Percentiles rank a stretch among this genome's conserved stretches.
phyloP scores from a whole-genome alignment of 768 basidiomycete species.

The Epithele typhae region DNA sequence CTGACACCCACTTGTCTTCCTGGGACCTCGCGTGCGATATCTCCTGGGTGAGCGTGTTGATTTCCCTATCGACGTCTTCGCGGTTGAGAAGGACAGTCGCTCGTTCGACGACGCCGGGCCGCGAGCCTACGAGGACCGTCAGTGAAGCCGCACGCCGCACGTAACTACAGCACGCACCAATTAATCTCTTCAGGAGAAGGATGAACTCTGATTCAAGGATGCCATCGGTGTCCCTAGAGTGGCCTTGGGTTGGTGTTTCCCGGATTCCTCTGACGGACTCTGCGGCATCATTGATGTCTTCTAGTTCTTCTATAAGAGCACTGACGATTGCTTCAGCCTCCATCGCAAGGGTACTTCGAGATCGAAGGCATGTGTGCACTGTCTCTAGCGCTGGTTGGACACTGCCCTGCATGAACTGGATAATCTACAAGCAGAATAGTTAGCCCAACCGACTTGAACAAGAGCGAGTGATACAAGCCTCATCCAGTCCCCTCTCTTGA shows the following conservation, averaged over 20 bases:
- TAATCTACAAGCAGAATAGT: neutral
- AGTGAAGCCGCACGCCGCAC: no score
- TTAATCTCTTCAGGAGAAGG: conserved; percentile 8
- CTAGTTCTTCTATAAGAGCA: conserved; percentile 32
- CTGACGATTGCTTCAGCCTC: conserved; percentile 31
- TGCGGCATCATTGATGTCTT: conserved; percentile 14
- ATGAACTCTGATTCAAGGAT: conserved; percentile 1
- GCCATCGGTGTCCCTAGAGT: neutral
- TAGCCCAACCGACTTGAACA: neutral
- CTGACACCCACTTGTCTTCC: conserved; percentile 8
- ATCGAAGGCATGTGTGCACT: conserved; percentile 23
- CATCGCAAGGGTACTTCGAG: conserved; percentile 11
- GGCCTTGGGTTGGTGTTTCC: no score
- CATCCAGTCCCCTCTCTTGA: conserved; percentile 21
- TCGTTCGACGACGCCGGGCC: no score
- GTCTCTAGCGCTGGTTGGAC: conserved; percentile 22
- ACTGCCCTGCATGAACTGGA: neutral
- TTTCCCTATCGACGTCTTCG: conserved; percentile 7
- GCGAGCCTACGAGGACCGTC: no score
- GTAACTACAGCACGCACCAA: conserved; percentile 3
- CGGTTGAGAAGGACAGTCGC: conserved; percentile 13
- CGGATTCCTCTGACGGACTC: neutral
- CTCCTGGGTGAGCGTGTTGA: neutral
- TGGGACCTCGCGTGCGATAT: neutral
- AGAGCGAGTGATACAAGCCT: conserved; percentile 13